Evolutionary conservation across 768 basidiomycete genomes (phyloP).

Genomic region (Collybia sp.): DNA sequence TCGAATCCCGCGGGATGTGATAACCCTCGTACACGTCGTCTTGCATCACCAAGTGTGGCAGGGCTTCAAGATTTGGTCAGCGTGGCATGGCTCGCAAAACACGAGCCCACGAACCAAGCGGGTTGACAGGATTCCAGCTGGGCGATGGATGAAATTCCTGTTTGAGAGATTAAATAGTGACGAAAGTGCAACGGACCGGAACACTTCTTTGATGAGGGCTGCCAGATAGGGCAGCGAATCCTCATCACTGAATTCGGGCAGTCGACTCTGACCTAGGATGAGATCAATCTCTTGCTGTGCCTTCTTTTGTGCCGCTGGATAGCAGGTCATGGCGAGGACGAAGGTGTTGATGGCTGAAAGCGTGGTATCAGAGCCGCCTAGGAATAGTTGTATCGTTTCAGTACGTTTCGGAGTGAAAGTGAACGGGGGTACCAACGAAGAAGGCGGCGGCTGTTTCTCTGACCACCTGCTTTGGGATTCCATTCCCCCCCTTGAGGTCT

Average conservation of each 20-base stretch:
- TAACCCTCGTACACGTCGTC: constrained; percentile 30
- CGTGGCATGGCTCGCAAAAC: not conserved
- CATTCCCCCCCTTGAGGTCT: constrained; percentile 4
- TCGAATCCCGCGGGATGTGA: constrained; percentile 16
- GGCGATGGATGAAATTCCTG: no score
- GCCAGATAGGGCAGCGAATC: constrained; percentile 20
- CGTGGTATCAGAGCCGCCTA: not conserved
- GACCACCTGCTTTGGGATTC: constrained; percentile 13
- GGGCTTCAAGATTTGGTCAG: constrained; percentile 7
- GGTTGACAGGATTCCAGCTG: constrained; percentile 6
- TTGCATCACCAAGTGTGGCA: constrained; percentile 18
- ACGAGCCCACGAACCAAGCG: not conserved
- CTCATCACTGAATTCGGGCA: constrained; percentile 26
- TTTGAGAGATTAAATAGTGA: no score
- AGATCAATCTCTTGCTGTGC: constrained; percentile 29
- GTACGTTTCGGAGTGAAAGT: not conserved
- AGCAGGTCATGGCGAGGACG: constrained; percentile 7
- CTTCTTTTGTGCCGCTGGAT: constrained; percentile 16
- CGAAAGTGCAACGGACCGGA: constrained; percentile 3
- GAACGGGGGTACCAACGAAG: constrained; percentile 7
- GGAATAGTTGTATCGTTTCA: no score
- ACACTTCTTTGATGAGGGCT: not conserved
- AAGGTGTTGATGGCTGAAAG: constrained; percentile 6
- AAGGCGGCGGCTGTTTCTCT: constrained; percentile 16
- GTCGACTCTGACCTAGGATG: constrained; percentile 19